Base-by-base conservation (phyloP, 1,284 basidiomycete species). In the Garcileccinum viscosum region DNA sequence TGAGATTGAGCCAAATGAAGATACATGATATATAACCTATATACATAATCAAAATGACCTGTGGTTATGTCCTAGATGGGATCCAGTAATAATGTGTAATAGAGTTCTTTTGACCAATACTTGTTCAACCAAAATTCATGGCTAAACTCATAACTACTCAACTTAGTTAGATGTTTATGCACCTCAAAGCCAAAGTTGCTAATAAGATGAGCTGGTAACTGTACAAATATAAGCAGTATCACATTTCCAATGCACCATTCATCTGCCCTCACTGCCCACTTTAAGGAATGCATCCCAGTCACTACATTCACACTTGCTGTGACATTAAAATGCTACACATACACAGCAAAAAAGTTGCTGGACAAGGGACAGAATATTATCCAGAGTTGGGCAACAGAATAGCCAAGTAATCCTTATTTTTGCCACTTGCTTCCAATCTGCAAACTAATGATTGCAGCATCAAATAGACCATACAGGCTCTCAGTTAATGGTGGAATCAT, bases 91-190 rank as follows among this genome's bases (percentile, higher is more conserved):
- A 50, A 50, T 27, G 35, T 27, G 4, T 66, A 66, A 30, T 66
- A 66, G 14, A 53, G 50, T 5, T 66, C 59, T 14, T 61, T 61
- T 12, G 22, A 38, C 59, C 65, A 66, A 4, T 61, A n/a, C n/a
- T n/a, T n/a, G n/a, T n/a, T n/a, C n/a, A n/a, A n/a, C n/a, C n/a
- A n/a, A n/a, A n/a, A n/a, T 2, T 66, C 33, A 8, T 33, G 30
- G 7, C 65, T 62, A 4, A 56, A 27, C 9, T 66, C 37, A 4
- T 62, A 35, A 11, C 65, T 62, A 17, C 60, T 66, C 22, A 22
- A 15, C 19, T 56, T 66, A 5, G 22, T 40, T 35, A 66, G 27
- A 2, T 15, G 11, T 3, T 11, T 1, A 47, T 65, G 30, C 3
- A 58, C 56, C 7, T 65, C 58, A 7, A 6, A 2, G 19, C 40